phyloP scores from a whole-genome alignment of 2,329 filamentous ascomycete species.

The Penicillium decumbens region DNA sequence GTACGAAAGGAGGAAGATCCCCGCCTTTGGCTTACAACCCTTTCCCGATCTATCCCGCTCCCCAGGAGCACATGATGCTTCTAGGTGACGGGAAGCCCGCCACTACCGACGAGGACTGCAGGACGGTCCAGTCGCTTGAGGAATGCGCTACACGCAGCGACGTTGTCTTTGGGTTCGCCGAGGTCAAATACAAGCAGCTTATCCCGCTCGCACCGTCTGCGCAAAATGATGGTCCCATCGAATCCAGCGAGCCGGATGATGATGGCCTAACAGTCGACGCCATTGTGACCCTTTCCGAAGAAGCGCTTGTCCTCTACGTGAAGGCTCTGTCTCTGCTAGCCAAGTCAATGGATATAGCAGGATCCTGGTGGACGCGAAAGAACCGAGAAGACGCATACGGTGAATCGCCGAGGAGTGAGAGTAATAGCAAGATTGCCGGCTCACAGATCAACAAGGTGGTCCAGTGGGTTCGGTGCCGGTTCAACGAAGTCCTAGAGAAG shows the following conservation, averaged over 20 bases:
- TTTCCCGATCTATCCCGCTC: slow-evolving; percentile 77
- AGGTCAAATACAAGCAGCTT: slow-evolving; percentile 98
- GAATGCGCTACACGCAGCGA: slow-evolving; percentile 90
- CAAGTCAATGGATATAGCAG: slow-evolving; percentile 93
- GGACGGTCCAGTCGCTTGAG: slow-evolving; percentile 76
- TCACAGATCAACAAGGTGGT: slow-evolving; percentile 86
- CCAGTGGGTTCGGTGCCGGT: slow-evolving; percentile 88
- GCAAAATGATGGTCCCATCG: slow-evolving; percentile 34
- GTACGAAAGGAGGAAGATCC: slow-evolving; percentile 45
- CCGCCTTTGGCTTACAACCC: slow-evolving; percentile 54
- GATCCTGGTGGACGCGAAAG: slow-evolving; percentile 82
- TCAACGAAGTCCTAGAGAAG: slow-evolving; percentile 97
- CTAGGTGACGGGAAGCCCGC: slow-evolving; percentile 59
- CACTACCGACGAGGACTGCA: slow-evolving; percentile 70
- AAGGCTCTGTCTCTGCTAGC: slow-evolving; percentile 86
- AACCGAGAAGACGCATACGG: slow-evolving; percentile 58
- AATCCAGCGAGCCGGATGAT: slow-evolving; percentile 53
- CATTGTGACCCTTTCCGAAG: slow-evolving; percentile 80
- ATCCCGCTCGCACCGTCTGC: slow-evolving; percentile 75
- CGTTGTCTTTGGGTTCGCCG: slow-evolving; percentile 94
- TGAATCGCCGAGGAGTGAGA: slow-evolving; percentile 42
- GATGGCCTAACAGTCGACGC: slow-evolving; percentile 81
- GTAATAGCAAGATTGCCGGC: slow-evolving; percentile 51
- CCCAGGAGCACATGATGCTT: slow-evolving; percentile 64
- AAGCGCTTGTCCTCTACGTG: slow-evolving; percentile 91